A percentile compares a stretch with the other conserved stretches of the same genome.
These are phyloP conservation scores for Chrysoporthe austroafricana DNA, from an alignment of 2,329 filamentous ascomycete genomes.

Conservation along the genomic window DNA sequence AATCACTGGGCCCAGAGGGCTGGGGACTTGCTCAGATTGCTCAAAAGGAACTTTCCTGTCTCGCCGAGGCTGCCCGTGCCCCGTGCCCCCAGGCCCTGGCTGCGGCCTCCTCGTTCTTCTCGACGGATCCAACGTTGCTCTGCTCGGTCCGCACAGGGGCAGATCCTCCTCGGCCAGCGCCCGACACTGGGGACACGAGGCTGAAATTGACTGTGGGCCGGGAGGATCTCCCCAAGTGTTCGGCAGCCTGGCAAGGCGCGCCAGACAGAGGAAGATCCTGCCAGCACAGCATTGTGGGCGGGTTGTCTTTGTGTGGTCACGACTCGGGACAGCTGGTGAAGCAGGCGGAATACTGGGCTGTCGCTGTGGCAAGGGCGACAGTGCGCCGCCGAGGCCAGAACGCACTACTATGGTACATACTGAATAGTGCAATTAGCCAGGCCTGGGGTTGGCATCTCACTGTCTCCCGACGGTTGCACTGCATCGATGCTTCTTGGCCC, in stretches of 20 bases:
- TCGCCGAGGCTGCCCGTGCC: background rate
- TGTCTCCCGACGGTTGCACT: background rate
- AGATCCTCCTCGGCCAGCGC: slow-evolving; percentile 11
- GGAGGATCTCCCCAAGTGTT: background rate
- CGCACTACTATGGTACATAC: background rate
- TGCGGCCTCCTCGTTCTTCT: background rate
- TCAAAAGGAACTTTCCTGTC: background rate
- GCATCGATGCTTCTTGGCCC: background rate
- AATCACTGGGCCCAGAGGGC: background rate
- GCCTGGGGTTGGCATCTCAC: background rate
- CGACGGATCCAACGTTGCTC: background rate
- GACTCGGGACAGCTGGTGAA: background rate
- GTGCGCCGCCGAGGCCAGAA: slow-evolving; percentile 3
- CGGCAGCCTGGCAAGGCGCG: background rate
- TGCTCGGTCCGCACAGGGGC: background rate
- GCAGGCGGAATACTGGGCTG: background rate
- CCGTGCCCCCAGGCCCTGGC: background rate
- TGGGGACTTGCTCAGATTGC: background rate
- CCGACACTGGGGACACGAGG: background rate
- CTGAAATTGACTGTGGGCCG: background rate
- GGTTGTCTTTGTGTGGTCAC: background rate
- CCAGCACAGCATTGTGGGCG: background rate
- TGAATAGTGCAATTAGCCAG: background rate
- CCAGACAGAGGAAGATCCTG: background rate
- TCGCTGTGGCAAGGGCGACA: slow-evolving; percentile 5